Evolutionary conservation across 805 yeast species (phyloP).

Genomic region (Teunomyces atbi): DNA sequence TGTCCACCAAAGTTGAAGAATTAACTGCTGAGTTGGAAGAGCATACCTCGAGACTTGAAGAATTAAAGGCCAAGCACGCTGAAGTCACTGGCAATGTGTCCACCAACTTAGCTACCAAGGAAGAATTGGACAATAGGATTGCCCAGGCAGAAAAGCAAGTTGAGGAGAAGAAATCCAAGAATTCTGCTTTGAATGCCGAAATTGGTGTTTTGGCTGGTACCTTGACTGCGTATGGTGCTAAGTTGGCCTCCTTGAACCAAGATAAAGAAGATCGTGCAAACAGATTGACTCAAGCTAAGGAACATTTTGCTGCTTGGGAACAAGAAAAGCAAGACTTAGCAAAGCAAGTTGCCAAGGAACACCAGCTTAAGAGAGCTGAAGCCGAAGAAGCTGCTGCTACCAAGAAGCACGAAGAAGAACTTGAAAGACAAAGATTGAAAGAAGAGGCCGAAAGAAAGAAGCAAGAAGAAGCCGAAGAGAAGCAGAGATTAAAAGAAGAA

Average conservation of each 20-base stretch:
- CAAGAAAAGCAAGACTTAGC: slow-evolving; percentile 44
- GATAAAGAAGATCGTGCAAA: slow-evolving; percentile 37
- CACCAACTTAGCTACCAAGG: slow-evolving; percentile 33
- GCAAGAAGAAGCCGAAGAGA: slow-evolving; percentile 22
- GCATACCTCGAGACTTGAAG: slow-evolving; percentile 31
- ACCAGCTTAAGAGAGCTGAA: slow-evolving; percentile 34
- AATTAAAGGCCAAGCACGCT: slow-evolving; percentile 29
- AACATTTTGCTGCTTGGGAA: slow-evolving; percentile 43
- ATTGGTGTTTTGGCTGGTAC: slow-evolving; percentile 42
- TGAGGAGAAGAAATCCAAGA: slow-evolving; percentile 36
- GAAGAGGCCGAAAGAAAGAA: slow-evolving; percentile 15
- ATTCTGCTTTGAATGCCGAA: slow-evolving; percentile 40
- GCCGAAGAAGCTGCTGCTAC: slow-evolving; percentile 37
- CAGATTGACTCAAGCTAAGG: slow-evolving; percentile 42
- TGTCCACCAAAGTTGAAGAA: slow-evolving; percentile 39
- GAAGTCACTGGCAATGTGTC: slow-evolving; percentile 29
- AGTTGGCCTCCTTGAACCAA: slow-evolving; percentile 34
- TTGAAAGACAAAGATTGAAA: slow-evolving; percentile 13
- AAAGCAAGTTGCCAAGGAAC: slow-evolving; percentile 32
- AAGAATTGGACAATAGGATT: slow-evolving; percentile 40
- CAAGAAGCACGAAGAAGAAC: slow-evolving; percentile 15
- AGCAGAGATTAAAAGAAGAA: slow-evolving; percentile 7
- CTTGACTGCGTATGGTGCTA: slow-evolving; percentile 45
- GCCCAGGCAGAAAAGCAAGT: slow-evolving; percentile 34
- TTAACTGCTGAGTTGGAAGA: slow-evolving; percentile 43